A percentile compares a stretch with the other conserved stretches of the same genome.
phyloP scores from a whole-genome alignment of 202 grass and related monocot genomes.

The Setaria viridis region DNA sequence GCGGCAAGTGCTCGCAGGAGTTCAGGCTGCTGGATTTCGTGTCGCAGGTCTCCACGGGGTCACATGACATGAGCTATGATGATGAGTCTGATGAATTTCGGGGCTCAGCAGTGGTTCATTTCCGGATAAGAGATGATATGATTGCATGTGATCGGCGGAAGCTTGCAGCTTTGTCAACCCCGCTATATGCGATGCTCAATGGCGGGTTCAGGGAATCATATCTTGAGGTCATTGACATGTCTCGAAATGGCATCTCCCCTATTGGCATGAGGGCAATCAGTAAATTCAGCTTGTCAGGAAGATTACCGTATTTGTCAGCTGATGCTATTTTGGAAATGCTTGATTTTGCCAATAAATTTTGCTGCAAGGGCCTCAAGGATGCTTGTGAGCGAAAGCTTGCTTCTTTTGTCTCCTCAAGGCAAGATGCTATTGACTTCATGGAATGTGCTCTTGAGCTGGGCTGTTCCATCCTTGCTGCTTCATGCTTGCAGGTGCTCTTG shows the following conservation, averaged over 20 bases:
- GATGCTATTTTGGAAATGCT: slow-evolving; percentile 91
- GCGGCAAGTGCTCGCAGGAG: slow-evolving; percentile 92
- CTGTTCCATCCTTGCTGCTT: slow-evolving; percentile 83
- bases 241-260: slow-evolving; percentile 84
- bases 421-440: slow-evolving; percentile 98
- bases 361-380: slow-evolving; percentile 94
- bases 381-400: slow-evolving; percentile 90
- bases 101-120: slow-evolving; percentile 70
- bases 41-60: slow-evolving; percentile 63
- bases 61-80: slow-evolving; percentile 40
- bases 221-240: slow-evolving; percentile 92
- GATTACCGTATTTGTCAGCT: slow-evolving; percentile 74
- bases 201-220: slow-evolving; percentile 94
- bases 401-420: slow-evolving; percentile 82
- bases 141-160: slow-evolving; percentile 85
- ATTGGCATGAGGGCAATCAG: slow-evolving; percentile 79
- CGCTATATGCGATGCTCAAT: slow-evolving; percentile 94
- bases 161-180: slow-evolving; percentile 80
- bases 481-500: slow-evolving; percentile 91
- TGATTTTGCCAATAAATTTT: slow-evolving; percentile 97
- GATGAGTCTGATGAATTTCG: slow-evolving; percentile 44
- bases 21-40: slow-evolving; percentile 85
- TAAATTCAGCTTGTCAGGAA: slow-evolving; percentile 83
- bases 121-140: slow-evolving; percentile 79
- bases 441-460: slow-evolving; percentile 91